Base-by-base conservation (phyloP, 257 asterid species). In the Solanum rostratum region DNA sequence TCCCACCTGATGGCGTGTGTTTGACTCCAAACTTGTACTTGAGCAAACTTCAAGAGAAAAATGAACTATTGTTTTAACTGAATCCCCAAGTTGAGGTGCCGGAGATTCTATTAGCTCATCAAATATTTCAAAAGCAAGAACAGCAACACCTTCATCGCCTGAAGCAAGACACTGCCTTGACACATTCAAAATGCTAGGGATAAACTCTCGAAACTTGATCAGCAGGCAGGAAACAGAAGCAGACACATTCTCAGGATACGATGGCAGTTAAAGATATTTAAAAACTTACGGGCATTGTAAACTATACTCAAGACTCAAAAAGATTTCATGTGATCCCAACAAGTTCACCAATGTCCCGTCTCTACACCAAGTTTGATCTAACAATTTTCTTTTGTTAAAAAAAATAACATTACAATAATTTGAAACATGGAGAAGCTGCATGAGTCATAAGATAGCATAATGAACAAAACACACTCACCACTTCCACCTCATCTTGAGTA, bases 31-130 rank as follows among this genome's bases (percentile, higher is more conserved):
- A 87, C 85, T 93, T 78, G 94, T 86, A 88, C 95, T 95, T 55
- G 98, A 89, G 89, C 98, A 95, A 89, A 96, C 98, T 90, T 95
- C 99, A 83, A 97, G 98, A 82, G 99, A 93, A 88, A 97, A 95
- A 53, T 95, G 99, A 86, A 97, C 98, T 70, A 97, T 97, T 83
- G 98, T 87, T 89, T 92, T 97, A 43, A 97, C 97, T 57, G 99
- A 97, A 54, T 97, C 98, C 84, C 99, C 99, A 85, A 97, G 98
- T 87, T 95, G 93, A 78, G 98, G 99, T 73, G 98, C 98, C 83
- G 99, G 99, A 80, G 98, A 97, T 95, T 97, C 99, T 15, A 97
- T 97, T 84, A 97, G 91, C 92, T 97, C 99, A 84, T 97, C 99
- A 93, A 97, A 97, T 88, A 97, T 97, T 91, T 97, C 99, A 62